Evolutionary conservation across 495 filamentous ascomycete species (phyloP), one percentile per base, ranked within the genome.

Genomic region (Symbiotaphrina buchneri): DNA sequence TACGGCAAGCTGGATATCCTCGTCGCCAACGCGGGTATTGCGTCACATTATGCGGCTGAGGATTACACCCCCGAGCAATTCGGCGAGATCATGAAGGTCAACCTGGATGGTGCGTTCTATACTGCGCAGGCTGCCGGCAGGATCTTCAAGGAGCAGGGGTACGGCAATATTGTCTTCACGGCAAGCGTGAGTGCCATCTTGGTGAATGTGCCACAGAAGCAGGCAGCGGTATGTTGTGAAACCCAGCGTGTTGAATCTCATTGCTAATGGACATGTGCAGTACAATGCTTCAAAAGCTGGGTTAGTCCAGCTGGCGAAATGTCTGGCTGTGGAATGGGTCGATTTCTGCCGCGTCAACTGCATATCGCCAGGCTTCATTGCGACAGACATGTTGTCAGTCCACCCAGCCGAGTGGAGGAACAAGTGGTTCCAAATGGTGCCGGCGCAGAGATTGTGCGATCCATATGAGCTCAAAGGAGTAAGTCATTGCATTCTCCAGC

Each of bases 71-170:
- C 40, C 1, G 39, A 42, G 3, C 40, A 47, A 25, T 53, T 25
- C 22, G 13, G 22, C 22, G 22, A 54, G 7, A 52, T 58, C 19
- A 58, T 58, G 46, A 49, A 53, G 11, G 53, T 59, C 8, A 61
- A 61, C 27, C 45, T 59, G 0, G 56, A 61, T 29, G 54, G 56
- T 1, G 54, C 52, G 10, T 59, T 58, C 28, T 60, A 52, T 34
- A 49, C 51, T 7, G 58, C 56, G 1, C 51, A 56, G 27, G 55
- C 54, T 1, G 56, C 54, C 2, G 53, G 47, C 0, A 38, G 45
- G 20, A 48, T 55, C 27, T 56, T 58, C 39, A 54, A 52, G 37
- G 21, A 39, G 14, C 53, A 56, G 25, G 55, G 52, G 0, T 27
- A 27, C 28, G 54, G 55, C 0, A 55, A 51, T 42, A 39, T 58